Conservation (phyloP, 2,329 filamentous ascomycete species). For the Trichoderma aggressivum region DNA sequence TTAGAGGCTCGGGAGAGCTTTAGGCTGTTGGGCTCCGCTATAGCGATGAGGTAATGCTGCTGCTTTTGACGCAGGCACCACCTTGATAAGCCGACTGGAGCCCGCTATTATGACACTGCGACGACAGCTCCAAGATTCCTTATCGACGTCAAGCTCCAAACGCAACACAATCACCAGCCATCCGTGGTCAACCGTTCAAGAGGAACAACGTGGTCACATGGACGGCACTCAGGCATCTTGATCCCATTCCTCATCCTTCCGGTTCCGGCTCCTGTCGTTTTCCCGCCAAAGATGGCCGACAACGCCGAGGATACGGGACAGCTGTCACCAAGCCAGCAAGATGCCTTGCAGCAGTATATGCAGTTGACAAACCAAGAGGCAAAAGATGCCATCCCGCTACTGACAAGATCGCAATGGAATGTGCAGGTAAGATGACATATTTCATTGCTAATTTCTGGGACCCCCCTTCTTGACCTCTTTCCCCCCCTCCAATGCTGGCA, state of each 20-base stretch:
- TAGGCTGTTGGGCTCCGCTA: neutral
- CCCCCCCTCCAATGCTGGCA: neutral
- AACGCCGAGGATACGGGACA: constrained; percentile 54
- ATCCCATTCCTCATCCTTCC: neutral
- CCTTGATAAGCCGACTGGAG: neutral
- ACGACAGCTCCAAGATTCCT: neutral
- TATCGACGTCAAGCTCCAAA: neutral
- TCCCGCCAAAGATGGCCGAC: constrained; percentile 32
- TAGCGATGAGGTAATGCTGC: constrained; percentile 6
- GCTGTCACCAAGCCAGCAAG: constrained; percentile 75
- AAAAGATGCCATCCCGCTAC: constrained; percentile 70
- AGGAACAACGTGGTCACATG: neutral
- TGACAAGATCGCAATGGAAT: constrained; percentile 92
- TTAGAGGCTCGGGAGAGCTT: neutral
- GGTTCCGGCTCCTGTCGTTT: neutral
- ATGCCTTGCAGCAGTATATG: constrained; percentile 82
- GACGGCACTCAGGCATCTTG: neutral
- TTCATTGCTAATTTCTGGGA: neutral
- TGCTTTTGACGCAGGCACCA: neutral
- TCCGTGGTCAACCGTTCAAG: too few species aligned
- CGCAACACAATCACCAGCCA: neutral
- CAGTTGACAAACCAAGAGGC: constrained; percentile 81
- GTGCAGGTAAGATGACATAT: constrained; percentile 63
- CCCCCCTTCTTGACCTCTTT: neutral
- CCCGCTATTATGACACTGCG: neutral